These are phyloP conservation scores for Calonectria hawksworthii DNA, from an alignment of 2,329 filamentous ascomycete genomes.

Conservation along the genomic window DNA sequence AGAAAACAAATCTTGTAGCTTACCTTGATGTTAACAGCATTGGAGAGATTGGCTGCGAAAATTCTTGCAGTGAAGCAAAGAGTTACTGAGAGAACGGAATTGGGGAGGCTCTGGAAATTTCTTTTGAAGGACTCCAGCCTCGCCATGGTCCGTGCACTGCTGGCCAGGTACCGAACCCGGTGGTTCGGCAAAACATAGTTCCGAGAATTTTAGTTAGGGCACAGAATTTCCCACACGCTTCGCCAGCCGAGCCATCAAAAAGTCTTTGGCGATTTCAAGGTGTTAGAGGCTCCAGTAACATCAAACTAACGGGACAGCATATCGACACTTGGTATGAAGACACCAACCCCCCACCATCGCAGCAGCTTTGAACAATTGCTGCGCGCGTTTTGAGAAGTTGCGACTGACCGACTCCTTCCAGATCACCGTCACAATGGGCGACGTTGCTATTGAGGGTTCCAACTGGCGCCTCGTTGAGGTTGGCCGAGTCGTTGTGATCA, in stretches of 20 bases:
- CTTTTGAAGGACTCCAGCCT: conserved; percentile 45
- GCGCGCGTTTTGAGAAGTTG: conserved; percentile 42
- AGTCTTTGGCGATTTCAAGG: conserved; percentile 56
- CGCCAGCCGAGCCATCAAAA: conserved; percentile 57
- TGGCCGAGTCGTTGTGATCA: conserved; percentile 95
- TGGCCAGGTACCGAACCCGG: conserved; percentile 4
- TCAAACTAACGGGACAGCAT: conserved; percentile 55
- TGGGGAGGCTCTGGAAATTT: conserved; percentile 29
- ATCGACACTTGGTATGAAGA: conserved; percentile 57
- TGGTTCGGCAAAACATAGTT: conserved; percentile 46
- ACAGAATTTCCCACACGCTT: conserved; percentile 58
- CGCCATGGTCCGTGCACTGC: conserved; percentile 38
- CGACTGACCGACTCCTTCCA: conserved; percentile 56
- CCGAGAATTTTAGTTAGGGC: conserved; percentile 57
- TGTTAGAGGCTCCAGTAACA: conserved; percentile 53
- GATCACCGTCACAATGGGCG: conserved; percentile 81
- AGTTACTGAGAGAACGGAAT: background rate
- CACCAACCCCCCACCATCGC: conserved; percentile 46
- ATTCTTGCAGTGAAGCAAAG: conserved; percentile 1
- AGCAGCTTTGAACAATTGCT: conserved; percentile 43
- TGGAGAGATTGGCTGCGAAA: background rate
- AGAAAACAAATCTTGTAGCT: conserved; percentile 34
- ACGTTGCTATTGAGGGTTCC: conserved; percentile 85
- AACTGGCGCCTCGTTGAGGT: conserved; percentile 98
- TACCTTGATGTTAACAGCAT: conserved; percentile 45